Evolutionary conservation across 2,329 filamentous ascomycete genomes (phyloP), one percentile per base, ranked within the genome.

Genomic region (Dactylella cylindrospora): DNA sequence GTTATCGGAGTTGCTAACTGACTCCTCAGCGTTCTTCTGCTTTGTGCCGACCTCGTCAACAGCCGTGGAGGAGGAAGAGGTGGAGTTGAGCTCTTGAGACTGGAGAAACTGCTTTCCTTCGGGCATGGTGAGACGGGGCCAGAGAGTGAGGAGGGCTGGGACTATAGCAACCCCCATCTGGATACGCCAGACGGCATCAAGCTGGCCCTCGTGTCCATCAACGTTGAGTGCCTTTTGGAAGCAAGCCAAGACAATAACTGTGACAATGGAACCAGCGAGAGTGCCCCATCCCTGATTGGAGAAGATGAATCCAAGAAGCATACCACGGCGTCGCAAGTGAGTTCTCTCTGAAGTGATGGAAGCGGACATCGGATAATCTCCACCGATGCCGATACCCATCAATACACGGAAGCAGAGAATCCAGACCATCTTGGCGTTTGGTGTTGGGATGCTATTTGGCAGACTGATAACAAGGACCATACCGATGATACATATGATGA

Each of bases 341-440:
- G 72, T 74, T 69, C 71, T 75, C 76, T 93, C 88, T 3, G 88
- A 89, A 4, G 88, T 91, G 69, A 93, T 93, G 66, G 91, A 86
- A 17, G 84, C 86, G 40, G 84, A 88, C 6, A 94, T 77, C 4
- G 88, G 88, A 70, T 91, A 93, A 70, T 93, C 88, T 64, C 87
- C 88, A 66, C 88, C 86, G 44, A 90, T 88, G 23, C 85, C 86
- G 59, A 89, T 78, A 28, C 86, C 86, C 84, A 90, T 88, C 10
- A 90, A 74, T 0, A 90, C 82, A 73, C 86, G 82, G 77, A 90
- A 90, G 73, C 89, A 84, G 66, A 90, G 77, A 55, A 85, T 73
- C 47, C 84, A 84, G 51, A 84, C 74, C 64, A 84, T 76, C 50
- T 64, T 64, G 6, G 26, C 13, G n/a, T 54, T 36, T 7, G 59